Evolutionary conservation across 169 alveolate genomes (phyloP).

Genomic region (Eimeria acervulina): DNA sequence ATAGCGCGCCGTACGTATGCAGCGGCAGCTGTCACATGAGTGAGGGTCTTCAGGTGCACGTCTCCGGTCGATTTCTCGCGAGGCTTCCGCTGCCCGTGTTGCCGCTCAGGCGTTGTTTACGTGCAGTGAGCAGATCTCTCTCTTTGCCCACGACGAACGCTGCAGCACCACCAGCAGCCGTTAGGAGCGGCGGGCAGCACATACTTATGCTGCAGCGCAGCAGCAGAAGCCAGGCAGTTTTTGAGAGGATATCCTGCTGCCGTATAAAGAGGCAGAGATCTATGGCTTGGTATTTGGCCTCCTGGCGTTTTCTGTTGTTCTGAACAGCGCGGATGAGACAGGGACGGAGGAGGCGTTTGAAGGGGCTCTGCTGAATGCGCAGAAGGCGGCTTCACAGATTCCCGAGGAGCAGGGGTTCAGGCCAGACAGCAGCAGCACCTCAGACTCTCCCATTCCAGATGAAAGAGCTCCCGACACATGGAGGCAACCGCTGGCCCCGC

Average conservation of each 20-base stretch:
- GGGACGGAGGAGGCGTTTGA: conserved; percentile 9
- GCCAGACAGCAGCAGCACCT: neutral
- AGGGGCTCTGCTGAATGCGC: conserved; percentile 20
- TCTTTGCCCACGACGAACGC: neutral
- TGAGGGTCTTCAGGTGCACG: conserved; percentile 43
- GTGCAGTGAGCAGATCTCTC: conserved; percentile 53
- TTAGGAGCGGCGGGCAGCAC: neutral
- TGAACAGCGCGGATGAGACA: conserved; percentile 51
- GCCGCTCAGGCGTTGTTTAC: conserved; percentile 72
- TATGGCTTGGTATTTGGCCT: neutral
- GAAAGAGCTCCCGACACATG: conserved; percentile 50
- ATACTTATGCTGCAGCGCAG: neutral
- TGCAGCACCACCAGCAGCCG: neutral
- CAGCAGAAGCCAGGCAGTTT: no score
- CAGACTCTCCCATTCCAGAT: conserved; percentile 46
- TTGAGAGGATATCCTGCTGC: neutral
- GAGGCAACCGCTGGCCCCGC: conserved; percentile 25
- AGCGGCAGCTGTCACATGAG: neutral
- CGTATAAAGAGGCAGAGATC: neutral
- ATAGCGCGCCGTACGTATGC: neutral
- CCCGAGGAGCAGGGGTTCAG: neutral
- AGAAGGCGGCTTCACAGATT: neutral
- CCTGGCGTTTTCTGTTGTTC: neutral
- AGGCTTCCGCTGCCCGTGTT: conserved; percentile 78
- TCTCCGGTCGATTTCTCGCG: conserved; percentile 76